phyloP scores from a whole-genome alignment of 2,329 filamentous ascomycete genomes.

The Neoscytalidium dimidiatum region DNA sequence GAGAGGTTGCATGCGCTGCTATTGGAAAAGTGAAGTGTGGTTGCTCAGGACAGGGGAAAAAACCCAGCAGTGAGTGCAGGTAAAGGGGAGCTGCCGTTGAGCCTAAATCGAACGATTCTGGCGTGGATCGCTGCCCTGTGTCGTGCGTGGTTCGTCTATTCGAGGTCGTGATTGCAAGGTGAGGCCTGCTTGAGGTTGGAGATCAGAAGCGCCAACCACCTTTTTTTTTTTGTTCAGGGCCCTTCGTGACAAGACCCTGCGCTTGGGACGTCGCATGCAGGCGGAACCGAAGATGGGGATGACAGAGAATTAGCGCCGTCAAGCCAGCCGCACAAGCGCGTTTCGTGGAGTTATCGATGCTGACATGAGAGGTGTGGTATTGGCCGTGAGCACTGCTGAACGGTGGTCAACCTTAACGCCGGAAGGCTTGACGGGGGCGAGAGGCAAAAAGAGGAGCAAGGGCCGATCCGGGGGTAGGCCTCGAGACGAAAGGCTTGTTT shows the following conservation, averaged over 20 bases:
- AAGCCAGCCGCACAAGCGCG: too few relatives aligned
- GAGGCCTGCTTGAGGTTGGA: background rate
- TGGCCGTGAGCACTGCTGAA: too few relatives aligned
- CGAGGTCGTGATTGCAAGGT: background rate
- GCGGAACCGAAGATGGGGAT: background rate
- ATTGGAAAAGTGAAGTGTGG: background rate
- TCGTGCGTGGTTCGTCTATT: background rate
- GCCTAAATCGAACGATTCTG: background rate
- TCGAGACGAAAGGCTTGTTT: constrained; percentile 1
- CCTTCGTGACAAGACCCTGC: background rate
- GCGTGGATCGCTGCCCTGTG: background rate
- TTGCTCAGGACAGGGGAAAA: background rate
- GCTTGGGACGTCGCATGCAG: background rate
- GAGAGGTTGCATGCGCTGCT: background rate
- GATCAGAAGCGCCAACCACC: too few relatives aligned
- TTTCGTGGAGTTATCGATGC: too few relatives aligned
- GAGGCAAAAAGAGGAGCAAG: background rate
- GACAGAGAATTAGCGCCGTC: too few relatives aligned
- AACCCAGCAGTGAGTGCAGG: too few relatives aligned
- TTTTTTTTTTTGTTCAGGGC: background rate
- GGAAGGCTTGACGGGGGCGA: background rate
- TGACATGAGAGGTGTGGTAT: too few relatives aligned
- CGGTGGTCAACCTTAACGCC: background rate
- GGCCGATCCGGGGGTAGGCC: background rate
- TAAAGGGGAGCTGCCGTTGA: background rate